These are phyloP conservation scores for Pseudozyma sp. DNA, from an alignment of 1,284 basidiomycete species.

Conservation along the genomic window DNA sequence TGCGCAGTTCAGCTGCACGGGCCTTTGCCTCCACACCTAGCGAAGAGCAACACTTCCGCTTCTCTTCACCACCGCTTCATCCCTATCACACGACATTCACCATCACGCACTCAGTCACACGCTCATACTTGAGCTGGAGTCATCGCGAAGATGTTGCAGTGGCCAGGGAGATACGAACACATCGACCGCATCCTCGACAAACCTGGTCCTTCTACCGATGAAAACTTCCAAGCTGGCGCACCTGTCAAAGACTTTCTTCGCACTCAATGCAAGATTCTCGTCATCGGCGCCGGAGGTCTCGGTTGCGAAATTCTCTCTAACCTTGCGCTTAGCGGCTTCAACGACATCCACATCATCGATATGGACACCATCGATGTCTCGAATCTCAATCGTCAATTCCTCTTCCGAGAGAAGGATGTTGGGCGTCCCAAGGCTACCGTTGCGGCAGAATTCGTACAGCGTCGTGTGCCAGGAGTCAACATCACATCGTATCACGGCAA, in stretches of 20 bases:
- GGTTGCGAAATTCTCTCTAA: conserved; percentile 69
- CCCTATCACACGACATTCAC: not conserved
- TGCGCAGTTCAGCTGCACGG: conserved; percentile 4
- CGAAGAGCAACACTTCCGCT: conserved; percentile 3
- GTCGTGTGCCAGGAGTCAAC: conserved; percentile 88
- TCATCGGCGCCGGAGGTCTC: conserved; percentile 76
- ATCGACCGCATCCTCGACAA: conserved; percentile 78
- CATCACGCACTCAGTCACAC: too few relatives aligned
- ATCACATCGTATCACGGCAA: conserved; percentile 97
- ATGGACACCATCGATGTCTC: conserved; percentile 99
- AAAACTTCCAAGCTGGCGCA: conserved; percentile 49
- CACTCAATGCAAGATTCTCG: conserved; percentile 87
- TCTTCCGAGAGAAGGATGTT: conserved; percentile 92
- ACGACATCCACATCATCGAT: conserved; percentile 98
- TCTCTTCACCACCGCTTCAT: not conserved
- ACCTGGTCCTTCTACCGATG: conserved; percentile 73
- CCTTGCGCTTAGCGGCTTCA: conserved; percentile 80
- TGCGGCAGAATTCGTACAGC: conserved; percentile 87
- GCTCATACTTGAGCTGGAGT: not conserved
- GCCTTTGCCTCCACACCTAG: conserved; percentile 8
- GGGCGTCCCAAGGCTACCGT: conserved; percentile 92
- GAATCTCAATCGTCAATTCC: conserved; percentile 97
- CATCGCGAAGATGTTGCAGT: conserved; percentile 9
- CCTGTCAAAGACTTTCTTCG: conserved; percentile 87
- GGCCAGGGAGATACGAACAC: conserved; percentile 45